Conservation (phyloP, 2,329 filamentous ascomycete genomes). For the Pseudogymnoascus verrucosus region DNA sequence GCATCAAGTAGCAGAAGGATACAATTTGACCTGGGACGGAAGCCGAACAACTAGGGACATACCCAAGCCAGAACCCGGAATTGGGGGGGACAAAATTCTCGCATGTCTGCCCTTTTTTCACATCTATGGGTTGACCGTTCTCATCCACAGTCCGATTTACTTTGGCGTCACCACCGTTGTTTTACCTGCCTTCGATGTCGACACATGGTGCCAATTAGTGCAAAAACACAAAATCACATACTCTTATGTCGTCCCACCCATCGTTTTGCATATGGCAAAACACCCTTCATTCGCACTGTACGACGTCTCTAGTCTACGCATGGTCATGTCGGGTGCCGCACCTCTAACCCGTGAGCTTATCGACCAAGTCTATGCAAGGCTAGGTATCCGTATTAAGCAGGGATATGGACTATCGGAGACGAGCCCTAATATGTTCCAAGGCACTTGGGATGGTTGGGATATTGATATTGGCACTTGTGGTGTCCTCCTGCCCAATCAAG, state of each 20-base stretch:
- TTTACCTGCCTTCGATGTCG: constrained; percentile 72
- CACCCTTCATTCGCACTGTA: constrained; percentile 68
- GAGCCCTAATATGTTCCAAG: constrained; percentile 65
- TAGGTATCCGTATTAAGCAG: constrained; percentile 74
- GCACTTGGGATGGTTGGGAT: constrained; percentile 45
- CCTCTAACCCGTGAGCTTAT: constrained; percentile 72
- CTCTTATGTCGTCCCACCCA: constrained; percentile 71
- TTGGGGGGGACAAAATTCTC: constrained; percentile 51
- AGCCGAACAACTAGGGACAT: constrained; percentile 59
- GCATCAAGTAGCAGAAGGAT: constrained; percentile 42
- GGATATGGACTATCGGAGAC: constrained; percentile 84
- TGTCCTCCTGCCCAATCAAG: not conserved
- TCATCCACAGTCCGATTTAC: constrained; percentile 59
- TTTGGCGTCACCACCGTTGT: constrained; percentile 57
- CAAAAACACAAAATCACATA: constrained; percentile 67
- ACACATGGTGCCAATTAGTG: constrained; percentile 65
- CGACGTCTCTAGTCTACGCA: constrained; percentile 67
- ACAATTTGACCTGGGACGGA: constrained; percentile 46
- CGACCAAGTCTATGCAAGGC: constrained; percentile 60
- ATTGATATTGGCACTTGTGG: not conserved
- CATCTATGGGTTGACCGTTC: constrained; percentile 58
- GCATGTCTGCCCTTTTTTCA: constrained; percentile 79
- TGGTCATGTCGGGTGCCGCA: constrained; percentile 77
- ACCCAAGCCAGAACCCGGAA: constrained; percentile 30
- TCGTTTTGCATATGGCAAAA: constrained; percentile 70